These are phyloP conservation scores for Fraxinus angustifolia DNA, from an alignment of 305 asterid genomes.

Conservation along the genomic window DNA sequence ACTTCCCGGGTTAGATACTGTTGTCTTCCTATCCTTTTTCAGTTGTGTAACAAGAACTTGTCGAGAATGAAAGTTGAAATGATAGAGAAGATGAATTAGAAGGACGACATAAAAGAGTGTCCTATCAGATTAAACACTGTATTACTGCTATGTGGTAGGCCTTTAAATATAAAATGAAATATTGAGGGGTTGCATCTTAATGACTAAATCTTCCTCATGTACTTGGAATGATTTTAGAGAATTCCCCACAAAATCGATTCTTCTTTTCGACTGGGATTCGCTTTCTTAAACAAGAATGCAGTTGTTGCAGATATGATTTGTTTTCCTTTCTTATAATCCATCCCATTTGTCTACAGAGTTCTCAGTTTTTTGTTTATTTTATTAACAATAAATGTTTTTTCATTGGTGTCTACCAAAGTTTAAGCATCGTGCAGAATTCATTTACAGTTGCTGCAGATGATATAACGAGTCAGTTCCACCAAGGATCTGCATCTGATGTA, in stretches of 20 bases:
- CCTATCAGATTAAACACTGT: constrained; percentile 7
- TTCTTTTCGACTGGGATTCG: background rate
- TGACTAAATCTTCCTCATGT: background rate
- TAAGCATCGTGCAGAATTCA: background rate
- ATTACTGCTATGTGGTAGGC: constrained; percentile 1
- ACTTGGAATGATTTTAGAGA: background rate
- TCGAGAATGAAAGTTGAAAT: constrained; percentile 11
- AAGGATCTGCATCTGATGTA: background rate
- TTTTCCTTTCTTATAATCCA: background rate
- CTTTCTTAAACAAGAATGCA: background rate
- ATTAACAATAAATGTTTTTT: background rate
- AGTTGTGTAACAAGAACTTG: background rate
- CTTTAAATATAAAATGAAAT: constrained; percentile 5
- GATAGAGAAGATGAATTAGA: constrained; percentile 1
- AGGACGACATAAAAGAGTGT: background rate
- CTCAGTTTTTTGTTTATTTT: background rate
- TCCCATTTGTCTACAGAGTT: background rate
- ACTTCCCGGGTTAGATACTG: background rate
- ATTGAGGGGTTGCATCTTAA: constrained; percentile 14
- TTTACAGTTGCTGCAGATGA: background rate
- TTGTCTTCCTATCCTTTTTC: background rate
- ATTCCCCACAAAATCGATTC: background rate
- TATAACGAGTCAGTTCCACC: background rate
- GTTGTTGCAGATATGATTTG: background rate
- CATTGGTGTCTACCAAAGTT: background rate